Evolutionary conservation across 2,329 filamentous ascomycete genomes (phyloP).

Genomic region (Nothophaeocryptopus gaeumannii): DNA sequence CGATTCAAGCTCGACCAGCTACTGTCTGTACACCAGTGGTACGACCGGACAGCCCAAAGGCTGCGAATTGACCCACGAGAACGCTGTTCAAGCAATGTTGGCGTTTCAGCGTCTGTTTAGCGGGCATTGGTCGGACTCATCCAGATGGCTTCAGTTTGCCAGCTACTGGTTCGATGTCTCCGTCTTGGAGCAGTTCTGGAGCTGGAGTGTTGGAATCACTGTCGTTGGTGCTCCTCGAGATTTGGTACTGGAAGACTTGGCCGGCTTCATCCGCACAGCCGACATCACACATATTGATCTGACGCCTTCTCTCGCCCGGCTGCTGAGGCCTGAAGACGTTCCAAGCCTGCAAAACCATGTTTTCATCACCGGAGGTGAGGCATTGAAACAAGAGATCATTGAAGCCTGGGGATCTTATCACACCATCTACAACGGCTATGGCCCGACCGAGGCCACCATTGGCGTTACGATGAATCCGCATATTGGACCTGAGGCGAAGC

Average conservation of each 20-base stretch:
- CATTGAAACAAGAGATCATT: slow-evolving; percentile 82
- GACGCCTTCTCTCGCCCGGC: slow-evolving; percentile 78
- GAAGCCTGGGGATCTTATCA: slow-evolving; percentile 76
- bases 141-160: slow-evolving; percentile 88
- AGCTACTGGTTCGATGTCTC: slow-evolving; percentile 94
- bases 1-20: slow-evolving; percentile 61
- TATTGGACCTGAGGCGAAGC: slow-evolving; percentile 72
- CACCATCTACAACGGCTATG: slow-evolving; percentile 87
- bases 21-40: slow-evolving; percentile 83
- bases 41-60: slow-evolving; percentile 86
- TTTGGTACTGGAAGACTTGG: slow-evolving; percentile 78
- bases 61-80: slow-evolving; percentile 84
- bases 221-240: slow-evolving; percentile 80
- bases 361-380: slow-evolving; percentile 90
- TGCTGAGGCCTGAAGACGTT: slow-evolving; percentile 75
- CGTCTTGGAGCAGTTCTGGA: slow-evolving; percentile 92
- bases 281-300: slow-evolving; percentile 87
- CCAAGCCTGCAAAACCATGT: slow-evolving; percentile 77
- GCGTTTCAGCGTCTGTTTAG: slow-evolving; percentile 77
- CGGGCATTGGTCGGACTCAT: slow-evolving; percentile 68
- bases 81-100: slow-evolving; percentile 84
- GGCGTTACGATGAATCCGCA: slow-evolving; percentile 87
- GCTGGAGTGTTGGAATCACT: slow-evolving; percentile 85
- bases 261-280: slow-evolving; percentile 67
- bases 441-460: slow-evolving; percentile 89